A percentile compares a stretch with the other conserved stretches of the same genome.
Evolutionary conservation across 805 yeast genomes (phyloP).

Genomic region (Candida golubevii): DNA sequence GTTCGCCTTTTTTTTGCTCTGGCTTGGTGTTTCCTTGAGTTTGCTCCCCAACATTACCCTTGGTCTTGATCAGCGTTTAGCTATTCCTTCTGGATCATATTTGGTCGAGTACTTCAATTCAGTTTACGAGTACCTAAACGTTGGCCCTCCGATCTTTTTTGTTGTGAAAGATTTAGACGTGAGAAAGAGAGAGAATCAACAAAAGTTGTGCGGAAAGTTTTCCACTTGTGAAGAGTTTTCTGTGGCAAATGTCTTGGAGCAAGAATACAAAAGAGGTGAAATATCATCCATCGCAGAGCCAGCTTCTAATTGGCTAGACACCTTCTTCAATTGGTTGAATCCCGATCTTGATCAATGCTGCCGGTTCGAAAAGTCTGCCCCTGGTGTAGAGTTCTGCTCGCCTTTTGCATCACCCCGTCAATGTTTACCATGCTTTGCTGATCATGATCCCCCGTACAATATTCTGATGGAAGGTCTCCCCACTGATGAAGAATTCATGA

Average conservation of each 20-base stretch:
- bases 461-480: conserved; percentile 83
- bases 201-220: conserved; percentile 79
- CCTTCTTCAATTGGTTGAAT: conserved; percentile 78
- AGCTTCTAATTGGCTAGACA: conserved; percentile 90
- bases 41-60: conserved; percentile 64
- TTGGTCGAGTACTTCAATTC: conserved; percentile 77
- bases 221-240: conserved; percentile 79
- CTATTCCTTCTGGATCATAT: conserved; percentile 80
- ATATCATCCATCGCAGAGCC: conserved; percentile 74
- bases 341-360: conserved; percentile 89
- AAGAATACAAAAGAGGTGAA: conserved; percentile 68
- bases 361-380: conserved; percentile 47
- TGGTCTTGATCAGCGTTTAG: conserved; percentile 88
- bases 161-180: conserved; percentile 68
- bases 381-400: conserved; percentile 51
- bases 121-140: conserved; percentile 64
- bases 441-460: conserved; percentile 59
- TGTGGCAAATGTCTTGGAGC: conserved; percentile 74
- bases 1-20: conserved; percentile 49
- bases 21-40: conserved; percentile 67
- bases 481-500: conserved; percentile 61
- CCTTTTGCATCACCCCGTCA: conserved; percentile 63
- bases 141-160: conserved; percentile 91
- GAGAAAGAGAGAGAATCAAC: conserved; percentile 59
- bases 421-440: conserved; percentile 69